Evolutionary conservation across 1,139 yeast species (phyloP).

Genomic region (Saccharomyces uvarum): DNA sequence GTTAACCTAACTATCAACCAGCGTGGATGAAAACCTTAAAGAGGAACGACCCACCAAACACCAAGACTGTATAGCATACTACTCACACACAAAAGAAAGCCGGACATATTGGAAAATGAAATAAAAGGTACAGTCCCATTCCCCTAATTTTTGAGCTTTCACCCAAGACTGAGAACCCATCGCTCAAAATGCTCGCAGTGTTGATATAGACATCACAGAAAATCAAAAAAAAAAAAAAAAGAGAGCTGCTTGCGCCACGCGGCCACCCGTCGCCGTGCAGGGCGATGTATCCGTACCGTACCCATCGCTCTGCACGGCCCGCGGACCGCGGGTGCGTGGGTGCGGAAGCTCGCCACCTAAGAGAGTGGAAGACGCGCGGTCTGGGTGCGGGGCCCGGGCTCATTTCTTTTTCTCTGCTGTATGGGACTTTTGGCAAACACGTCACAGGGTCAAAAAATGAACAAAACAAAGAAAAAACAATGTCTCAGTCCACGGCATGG

Average conservation of each 20-base stretch:
- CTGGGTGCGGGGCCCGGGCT: not conserved
- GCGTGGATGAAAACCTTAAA: not conserved
- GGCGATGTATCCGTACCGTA: not conserved
- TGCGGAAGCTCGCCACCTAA: not conserved
- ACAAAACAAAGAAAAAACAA: not conserved
- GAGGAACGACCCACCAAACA: not conserved
- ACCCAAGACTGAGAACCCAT: not conserved
- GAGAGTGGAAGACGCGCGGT: not conserved
- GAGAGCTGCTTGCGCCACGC: not conserved
- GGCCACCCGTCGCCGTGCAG: not conserved
- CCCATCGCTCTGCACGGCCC: not conserved
- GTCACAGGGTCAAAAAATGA: not conserved
- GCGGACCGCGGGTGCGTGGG: not conserved
- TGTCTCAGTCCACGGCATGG: slow-evolving; percentile 1
- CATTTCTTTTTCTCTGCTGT: not conserved
- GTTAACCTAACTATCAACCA: not conserved
- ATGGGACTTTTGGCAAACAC: not conserved
- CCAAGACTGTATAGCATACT: not conserved
- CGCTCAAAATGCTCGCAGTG: not conserved
- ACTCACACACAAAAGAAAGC: not conserved
- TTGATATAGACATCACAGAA: not conserved
- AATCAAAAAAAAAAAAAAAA: not conserved
- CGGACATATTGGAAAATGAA: not conserved
- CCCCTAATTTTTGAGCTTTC: not conserved
- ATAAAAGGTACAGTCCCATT: not conserved